These are phyloP conservation scores for Otatea glauca DNA, from an alignment of 176 grass and related monocot genomes.

Conservation along the genomic window DNA sequence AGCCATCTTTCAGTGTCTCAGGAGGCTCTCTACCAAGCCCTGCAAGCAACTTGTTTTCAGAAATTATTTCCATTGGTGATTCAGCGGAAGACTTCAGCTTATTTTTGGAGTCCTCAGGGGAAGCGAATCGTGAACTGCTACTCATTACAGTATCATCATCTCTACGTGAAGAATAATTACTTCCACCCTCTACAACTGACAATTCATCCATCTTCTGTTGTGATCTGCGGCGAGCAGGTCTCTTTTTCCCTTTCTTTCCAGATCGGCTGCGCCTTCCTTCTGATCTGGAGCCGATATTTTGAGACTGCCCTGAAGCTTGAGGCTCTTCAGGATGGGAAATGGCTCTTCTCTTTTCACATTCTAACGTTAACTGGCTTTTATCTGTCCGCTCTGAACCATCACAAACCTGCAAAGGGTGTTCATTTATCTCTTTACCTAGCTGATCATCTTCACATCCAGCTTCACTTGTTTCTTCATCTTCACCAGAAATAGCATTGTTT, in stretches of 20 bases:
- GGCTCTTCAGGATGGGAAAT: constrained; percentile 64
- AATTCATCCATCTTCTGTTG: constrained; percentile 84
- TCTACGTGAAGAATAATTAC: constrained; percentile 65
- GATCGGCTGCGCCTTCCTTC: constrained; percentile 82
- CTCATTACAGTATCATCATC: constrained; percentile 74
- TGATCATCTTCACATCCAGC: constrained; percentile 64
- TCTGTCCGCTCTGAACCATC: constrained; percentile 69
- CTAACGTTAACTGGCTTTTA: constrained; percentile 77
- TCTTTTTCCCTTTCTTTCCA: constrained; percentile 97
- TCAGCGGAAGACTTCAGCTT: constrained; percentile 73
- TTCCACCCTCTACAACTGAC: constrained; percentile 68
- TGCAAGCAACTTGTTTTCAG: constrained; percentile 55
- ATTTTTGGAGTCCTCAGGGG: constrained; percentile 79
- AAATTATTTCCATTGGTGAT: constrained; percentile 76
- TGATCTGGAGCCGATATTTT: constrained; percentile 64
- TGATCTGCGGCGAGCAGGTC: constrained; percentile 79
- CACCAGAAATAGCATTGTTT: constrained; percentile 79
- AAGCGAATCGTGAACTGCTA: constrained; percentile 89
- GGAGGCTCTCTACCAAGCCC: constrained; percentile 46
- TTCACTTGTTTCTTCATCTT: constrained; percentile 78
- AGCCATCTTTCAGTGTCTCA: constrained; percentile 77
- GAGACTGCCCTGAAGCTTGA: constrained; percentile 67
- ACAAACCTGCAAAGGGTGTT: constrained; percentile 41
- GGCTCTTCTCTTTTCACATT: constrained; percentile 72
- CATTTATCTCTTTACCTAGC: constrained; percentile 64